Evolutionary conservation across 176 grass and related monocot genomes (phyloP), one percentile per base, ranked within the genome.

Genomic region (Cenchrus fungigraminus): DNA sequence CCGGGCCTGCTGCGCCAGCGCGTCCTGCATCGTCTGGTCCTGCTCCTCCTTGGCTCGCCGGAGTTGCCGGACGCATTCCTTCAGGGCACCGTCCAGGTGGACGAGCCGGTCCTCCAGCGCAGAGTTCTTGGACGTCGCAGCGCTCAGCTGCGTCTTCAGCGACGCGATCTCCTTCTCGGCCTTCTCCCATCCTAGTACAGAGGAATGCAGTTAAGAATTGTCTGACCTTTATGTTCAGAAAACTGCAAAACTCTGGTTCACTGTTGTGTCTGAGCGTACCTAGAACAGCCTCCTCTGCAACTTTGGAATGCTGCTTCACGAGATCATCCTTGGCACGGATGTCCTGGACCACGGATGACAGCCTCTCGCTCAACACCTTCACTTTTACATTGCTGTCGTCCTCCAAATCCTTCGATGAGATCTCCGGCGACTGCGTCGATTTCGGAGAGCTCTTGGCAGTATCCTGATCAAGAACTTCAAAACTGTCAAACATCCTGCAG

Each of bases 241-340:
- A 69, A 71, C 19, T 57, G 52, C 15, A 84, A 62, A 32, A 47
- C 1, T 61, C 16, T 73, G 50, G 51, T 52, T 73, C 65, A 57
- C 6, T 55, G 43, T 14, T 57, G 34, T 37, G 45, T 54, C 37
- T 47, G 9, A 67, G 5, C 80, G 68, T 89, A 98, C 97, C 97
- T 76, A 96, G 84, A 94, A 98, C 93, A 79, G 97, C 97, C 90
- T 96, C 97, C 80, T 99, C 97, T 40, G 94, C 90, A 77, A 99
- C 86, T 85, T 92, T 94, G 16, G 82, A 86, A 86, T 99, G 97
- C 82, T 97, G 94, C 86, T 94, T 96, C 60, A 99, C 94, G 70
- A 97, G 83, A 81, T 91, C 97, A 66, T 96, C 97, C 90, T 97
- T 99, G 0, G 90, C 90, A 79, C 83, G 90, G 73, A 96, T 85